These are phyloP conservation scores for Oryza coarctata DNA, from an alignment of 176 grass and related monocot species.

Conservation along the genomic window DNA sequence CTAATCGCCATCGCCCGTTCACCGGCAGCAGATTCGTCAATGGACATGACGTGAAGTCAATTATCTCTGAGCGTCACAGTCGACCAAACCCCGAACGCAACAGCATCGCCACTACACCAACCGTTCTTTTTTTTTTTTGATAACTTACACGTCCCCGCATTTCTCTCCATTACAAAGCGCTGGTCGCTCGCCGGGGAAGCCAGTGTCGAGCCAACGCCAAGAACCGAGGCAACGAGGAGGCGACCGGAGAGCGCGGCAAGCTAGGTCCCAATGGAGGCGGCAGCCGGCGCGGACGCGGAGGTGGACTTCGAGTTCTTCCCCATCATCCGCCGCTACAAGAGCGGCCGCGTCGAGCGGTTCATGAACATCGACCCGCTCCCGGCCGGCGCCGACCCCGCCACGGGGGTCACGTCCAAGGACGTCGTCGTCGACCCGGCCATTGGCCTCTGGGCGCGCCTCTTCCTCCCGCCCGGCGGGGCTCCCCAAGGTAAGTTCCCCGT, in stretches of 20 bases:
- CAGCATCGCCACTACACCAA: conserved; percentile 18
- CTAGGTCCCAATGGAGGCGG: background rate
- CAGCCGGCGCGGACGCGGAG: conserved; percentile 40
- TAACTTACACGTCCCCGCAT: background rate
- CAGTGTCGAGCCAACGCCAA: background rate
- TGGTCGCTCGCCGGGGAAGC: background rate
- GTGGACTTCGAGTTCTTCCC: conserved; percentile 51
- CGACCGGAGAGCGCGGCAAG: background rate
- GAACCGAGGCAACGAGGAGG: background rate
- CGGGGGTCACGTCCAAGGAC: conserved; percentile 60
- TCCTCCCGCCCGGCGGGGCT: conserved; percentile 40
- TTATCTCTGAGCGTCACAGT: background rate
- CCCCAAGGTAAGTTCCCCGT: conserved; percentile 42
- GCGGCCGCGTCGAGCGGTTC: conserved; percentile 64
- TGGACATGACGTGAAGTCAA: background rate
- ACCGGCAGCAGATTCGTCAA: no score
- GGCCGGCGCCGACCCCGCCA: conserved; percentile 50
- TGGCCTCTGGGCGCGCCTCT: conserved; percentile 66
- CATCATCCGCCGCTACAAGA: conserved; percentile 62
- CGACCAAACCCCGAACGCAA: background rate
- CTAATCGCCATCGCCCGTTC: no score
- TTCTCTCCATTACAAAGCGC: background rate
- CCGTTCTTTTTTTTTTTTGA: no score
- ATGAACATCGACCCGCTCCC: conserved; percentile 25
- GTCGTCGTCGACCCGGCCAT: conserved; percentile 47